phyloP scores from a whole-genome alignment of 2,329 filamentous ascomycete genomes.

The Coleophoma eucalyptorum region DNA sequence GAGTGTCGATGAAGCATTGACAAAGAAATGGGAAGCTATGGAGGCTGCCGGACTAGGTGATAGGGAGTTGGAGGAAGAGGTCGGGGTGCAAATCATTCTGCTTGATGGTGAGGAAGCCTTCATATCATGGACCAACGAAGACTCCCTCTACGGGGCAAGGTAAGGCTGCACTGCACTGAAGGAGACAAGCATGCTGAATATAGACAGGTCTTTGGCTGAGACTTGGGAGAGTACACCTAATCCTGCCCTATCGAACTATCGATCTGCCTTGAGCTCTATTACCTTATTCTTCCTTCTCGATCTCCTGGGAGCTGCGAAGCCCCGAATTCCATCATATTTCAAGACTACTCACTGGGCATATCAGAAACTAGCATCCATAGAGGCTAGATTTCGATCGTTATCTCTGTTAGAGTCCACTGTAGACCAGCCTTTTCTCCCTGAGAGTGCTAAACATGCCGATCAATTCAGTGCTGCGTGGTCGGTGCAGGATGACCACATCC shows the following conservation, averaged over 20 bases:
- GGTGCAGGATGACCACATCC: slow-evolving; percentile 85
- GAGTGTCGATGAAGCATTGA: slow-evolving; percentile 75
- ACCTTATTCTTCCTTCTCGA: slow-evolving; percentile 90
- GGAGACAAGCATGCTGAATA: slow-evolving; percentile 7
- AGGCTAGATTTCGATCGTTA: slow-evolving; percentile 67
- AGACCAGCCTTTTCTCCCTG: slow-evolving; percentile 60
- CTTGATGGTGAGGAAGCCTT: slow-evolving; percentile 96
- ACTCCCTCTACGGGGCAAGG: slow-evolving; percentile 88
- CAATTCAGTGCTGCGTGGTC: slow-evolving; percentile 45
- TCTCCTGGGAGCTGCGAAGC: slow-evolving; percentile 68
- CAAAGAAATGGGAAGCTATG: slow-evolving; percentile 77
- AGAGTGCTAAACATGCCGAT: slow-evolving; percentile 49
- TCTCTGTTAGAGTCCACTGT: slow-evolving; percentile 59
- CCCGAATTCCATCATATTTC: slow-evolving; percentile 81
- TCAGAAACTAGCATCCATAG: slow-evolving; percentile 67
- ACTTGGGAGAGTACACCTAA: slow-evolving; percentile 73
- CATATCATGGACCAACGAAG: slow-evolving; percentile 69
- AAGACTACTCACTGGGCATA: slow-evolving; percentile 93
- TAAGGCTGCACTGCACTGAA: slow-evolving; percentile 30
- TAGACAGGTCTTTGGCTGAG: slow-evolving; percentile 65
- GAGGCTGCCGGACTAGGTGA: slow-evolving; percentile 50
- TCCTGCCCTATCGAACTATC: slow-evolving; percentile 69
- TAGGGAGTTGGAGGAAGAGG: slow-evolving; percentile 64
- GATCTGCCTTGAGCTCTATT: slow-evolving; percentile 73
- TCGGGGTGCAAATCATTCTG: slow-evolving; percentile 83